A percentile compares a stretch with the other conserved stretches of the same genome.
These are phyloP conservation scores for Saturnispora gosingensis DNA, from an alignment of 805 yeast genomes.

Conservation along the genomic window DNA sequence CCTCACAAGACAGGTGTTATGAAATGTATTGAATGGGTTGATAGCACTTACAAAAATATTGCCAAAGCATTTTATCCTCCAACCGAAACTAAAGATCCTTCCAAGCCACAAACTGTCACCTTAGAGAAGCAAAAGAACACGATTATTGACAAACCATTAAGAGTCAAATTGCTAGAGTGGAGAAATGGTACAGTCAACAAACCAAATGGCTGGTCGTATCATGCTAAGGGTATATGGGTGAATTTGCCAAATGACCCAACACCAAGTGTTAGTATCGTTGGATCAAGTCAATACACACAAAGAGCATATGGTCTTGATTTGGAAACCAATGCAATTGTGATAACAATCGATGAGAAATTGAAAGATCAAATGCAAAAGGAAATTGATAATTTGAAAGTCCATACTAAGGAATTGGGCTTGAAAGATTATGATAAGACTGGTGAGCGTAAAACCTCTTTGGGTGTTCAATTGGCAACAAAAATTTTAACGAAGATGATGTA, in stretches of 20 bases:
- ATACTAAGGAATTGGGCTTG: constrained; percentile 44
- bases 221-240: constrained; percentile 94
- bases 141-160: constrained; percentile 15
- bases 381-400: constrained; percentile 45
- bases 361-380: constrained; percentile 52
- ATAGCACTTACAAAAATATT: constrained; percentile 12
- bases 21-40: constrained; percentile 7
- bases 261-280: constrained; percentile 76
- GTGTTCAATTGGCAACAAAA: constrained; percentile 60
- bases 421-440: constrained; percentile 46
- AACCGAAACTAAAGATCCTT: neutral
- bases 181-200: constrained; percentile 73
- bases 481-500: constrained; percentile 47
- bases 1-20: constrained; percentile 23
- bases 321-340: constrained; percentile 75
- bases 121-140: neutral
- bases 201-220: constrained; percentile 90
- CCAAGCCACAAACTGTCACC: neutral
- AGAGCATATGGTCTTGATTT: constrained; percentile 82
- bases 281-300: constrained; percentile 88
- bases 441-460: constrained; percentile 51
- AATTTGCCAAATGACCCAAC: constrained; percentile 42
- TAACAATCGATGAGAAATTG: constrained; percentile 59
- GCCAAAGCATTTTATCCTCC: constrained; percentile 3
- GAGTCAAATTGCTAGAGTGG: constrained; percentile 73